Evolutionary conservation across 2,329 filamentous ascomycete genomes (phyloP).

Genomic region (Coniochaeta prunicola): DNA sequence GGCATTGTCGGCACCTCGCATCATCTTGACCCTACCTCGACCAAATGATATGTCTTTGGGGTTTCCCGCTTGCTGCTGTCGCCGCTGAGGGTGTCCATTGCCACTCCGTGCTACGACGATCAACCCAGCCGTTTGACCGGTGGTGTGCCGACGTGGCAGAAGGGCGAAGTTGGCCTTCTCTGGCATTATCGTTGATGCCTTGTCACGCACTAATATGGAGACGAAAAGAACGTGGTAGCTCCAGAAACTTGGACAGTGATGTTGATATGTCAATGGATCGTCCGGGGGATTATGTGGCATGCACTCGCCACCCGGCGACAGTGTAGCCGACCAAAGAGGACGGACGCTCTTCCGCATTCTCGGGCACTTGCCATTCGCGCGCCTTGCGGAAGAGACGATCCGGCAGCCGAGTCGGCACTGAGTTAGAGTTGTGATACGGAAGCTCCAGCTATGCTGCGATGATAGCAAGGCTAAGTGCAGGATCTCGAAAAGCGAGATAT

Average conservation of each 20-base stretch:
- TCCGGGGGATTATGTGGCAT: not conserved
- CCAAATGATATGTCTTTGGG: not conserved
- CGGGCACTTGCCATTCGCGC: not conserved
- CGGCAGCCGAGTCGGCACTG: not conserved
- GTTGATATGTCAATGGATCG: not conserved
- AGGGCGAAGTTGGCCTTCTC: not conserved
- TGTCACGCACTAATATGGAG: not conserved
- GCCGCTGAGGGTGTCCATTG: not conserved
- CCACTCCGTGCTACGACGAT: not conserved
- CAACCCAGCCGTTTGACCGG: not conserved
- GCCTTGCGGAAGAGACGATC: not conserved
- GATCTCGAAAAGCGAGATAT: not conserved
- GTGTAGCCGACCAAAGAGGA: not conserved
- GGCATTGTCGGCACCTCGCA: not conserved
- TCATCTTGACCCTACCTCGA: not conserved
- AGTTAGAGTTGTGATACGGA: not conserved
- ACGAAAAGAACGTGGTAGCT: not conserved
- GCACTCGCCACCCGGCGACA: not conserved
- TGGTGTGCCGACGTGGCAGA: not conserved
- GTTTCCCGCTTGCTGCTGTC: not conserved
- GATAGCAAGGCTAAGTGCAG: not conserved
- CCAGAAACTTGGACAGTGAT: not conserved
- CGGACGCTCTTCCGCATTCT: not conserved
- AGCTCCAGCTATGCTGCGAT: not conserved
- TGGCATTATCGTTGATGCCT: not conserved